These are phyloP conservation scores for Ogataea paradorogensis DNA, from an alignment of 805 yeast genomes.

Conservation along the genomic window DNA sequence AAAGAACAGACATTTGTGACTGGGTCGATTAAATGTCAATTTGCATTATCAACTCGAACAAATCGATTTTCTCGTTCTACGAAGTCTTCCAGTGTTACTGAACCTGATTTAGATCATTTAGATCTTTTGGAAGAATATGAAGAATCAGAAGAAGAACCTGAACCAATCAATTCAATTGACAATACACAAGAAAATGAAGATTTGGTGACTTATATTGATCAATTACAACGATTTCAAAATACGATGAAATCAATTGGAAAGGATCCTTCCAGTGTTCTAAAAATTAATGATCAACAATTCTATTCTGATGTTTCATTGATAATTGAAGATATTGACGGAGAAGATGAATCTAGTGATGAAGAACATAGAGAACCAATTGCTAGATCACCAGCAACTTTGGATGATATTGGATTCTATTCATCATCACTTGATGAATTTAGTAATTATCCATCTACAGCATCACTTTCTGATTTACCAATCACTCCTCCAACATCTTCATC, in stretches of 20 bases:
- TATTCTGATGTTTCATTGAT: constrained; percentile 14
- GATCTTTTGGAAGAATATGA: constrained; percentile 21
- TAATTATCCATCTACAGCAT: constrained; percentile 18
- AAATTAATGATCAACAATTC: constrained; percentile 22
- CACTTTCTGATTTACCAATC: constrained; percentile 17
- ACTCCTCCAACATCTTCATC: constrained; percentile 18
- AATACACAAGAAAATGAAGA: constrained; percentile 5
- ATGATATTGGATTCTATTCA: constrained; percentile 9
- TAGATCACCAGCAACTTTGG: neutral
- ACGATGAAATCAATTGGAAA: constrained; percentile 11
- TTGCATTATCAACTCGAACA: constrained; percentile 14
- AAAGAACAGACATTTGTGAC: constrained; percentile 27
- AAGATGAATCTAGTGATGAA: constrained; percentile 8
- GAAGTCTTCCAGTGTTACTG: neutral
- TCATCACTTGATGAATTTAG: constrained; percentile 22
- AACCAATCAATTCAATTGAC: neutral
- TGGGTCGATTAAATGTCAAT: constrained; percentile 26
- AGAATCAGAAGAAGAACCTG: constrained; percentile 16
- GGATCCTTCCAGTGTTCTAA: constrained; percentile 17
- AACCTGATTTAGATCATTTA: constrained; percentile 10
- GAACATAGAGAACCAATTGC: neutral
- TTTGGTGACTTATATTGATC: constrained; percentile 13
- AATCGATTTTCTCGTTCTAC: neutral
- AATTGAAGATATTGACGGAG: constrained; percentile 3
- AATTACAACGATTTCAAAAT: constrained; percentile 8